These are phyloP conservation scores for Dendryphion nanum DNA, from an alignment of 2,329 filamentous ascomycete genomes.

Conservation along the genomic window DNA sequence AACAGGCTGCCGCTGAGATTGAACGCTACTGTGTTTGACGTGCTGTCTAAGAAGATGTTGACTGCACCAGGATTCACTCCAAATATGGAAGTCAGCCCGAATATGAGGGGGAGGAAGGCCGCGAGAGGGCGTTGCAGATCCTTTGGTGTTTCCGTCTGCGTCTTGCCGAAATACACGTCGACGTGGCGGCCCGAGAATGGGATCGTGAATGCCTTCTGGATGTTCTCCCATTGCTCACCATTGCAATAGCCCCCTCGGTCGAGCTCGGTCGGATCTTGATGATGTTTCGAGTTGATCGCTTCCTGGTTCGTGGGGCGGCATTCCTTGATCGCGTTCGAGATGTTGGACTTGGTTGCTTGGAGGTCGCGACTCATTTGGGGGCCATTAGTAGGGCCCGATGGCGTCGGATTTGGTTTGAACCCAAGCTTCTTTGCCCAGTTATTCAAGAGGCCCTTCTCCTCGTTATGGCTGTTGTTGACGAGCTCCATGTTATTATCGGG, in stretches of 20 bases:
- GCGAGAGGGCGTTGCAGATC: constrained; percentile 26
- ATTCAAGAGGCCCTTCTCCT: constrained; percentile 29
- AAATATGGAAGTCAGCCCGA: constrained; percentile 52
- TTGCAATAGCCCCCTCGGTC: constrained; percentile 39
- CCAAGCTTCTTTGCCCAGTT: constrained; percentile 40
- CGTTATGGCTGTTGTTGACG: constrained; percentile 19
- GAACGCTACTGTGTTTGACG: constrained; percentile 84
- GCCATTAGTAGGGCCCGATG: constrained; percentile 21
- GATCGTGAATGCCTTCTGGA: constrained; percentile 36
- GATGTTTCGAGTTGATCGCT: constrained; percentile 33
- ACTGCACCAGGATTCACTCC: constrained; percentile 65
- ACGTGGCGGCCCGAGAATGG: constrained; percentile 33
- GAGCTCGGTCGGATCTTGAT: constrained; percentile 37
- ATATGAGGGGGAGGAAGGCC: constrained; percentile 34
- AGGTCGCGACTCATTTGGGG: constrained; percentile 36
- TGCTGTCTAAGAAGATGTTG: constrained; percentile 84
- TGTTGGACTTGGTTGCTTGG: constrained; percentile 34
- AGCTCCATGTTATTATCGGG: constrained; percentile 32
- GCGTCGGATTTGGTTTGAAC: constrained; percentile 26
- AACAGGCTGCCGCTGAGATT: constrained; percentile 85
- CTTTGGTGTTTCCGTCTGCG: constrained; percentile 23
- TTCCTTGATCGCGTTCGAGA: constrained; percentile 37
- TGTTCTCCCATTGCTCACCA: constrained; percentile 37
- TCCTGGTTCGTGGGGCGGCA: constrained; percentile 33
- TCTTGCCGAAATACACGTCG: constrained; percentile 35